These are phyloP conservation scores for Aspergillus felis DNA, from an alignment of 2,329 filamentous ascomycete species.

Conservation along the genomic window DNA sequence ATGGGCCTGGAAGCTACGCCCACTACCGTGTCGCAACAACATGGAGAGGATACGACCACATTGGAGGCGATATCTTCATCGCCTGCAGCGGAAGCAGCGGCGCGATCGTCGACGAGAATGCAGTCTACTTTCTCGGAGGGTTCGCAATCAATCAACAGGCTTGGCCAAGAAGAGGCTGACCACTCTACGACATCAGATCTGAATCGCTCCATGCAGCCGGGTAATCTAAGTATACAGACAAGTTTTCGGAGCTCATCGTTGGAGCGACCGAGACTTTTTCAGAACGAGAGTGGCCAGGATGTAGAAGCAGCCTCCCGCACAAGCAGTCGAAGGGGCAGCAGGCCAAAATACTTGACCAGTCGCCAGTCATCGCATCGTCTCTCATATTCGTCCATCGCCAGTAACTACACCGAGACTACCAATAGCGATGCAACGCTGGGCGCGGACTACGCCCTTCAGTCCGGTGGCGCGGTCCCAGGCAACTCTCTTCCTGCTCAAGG, in stretches of 20 bases:
- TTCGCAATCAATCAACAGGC: slow-evolving; percentile 14
- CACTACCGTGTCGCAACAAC: slow-evolving; percentile 13
- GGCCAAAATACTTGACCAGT: slow-evolving; percentile 54
- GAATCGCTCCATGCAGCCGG: slow-evolving; percentile 24
- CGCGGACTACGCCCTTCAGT: slow-evolving; percentile 77
- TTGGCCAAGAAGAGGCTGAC: slow-evolving; percentile 20
- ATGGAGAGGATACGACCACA: slow-evolving; percentile 32
- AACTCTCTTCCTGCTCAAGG: slow-evolving; percentile 19
- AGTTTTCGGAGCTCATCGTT: slow-evolving; percentile 27
- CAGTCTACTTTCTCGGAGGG: slow-evolving; percentile 29
- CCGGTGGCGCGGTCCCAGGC: slow-evolving; percentile 67
- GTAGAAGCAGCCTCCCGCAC: slow-evolving; percentile 17
- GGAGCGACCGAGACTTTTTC: slow-evolving; percentile 21
- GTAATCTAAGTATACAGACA: slow-evolving; percentile 23
- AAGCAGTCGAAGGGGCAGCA: slow-evolving; percentile 35
- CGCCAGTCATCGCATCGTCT: slow-evolving; percentile 56
- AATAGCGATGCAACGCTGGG: slow-evolving; percentile 69
- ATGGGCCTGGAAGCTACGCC: slow-evolving; percentile 19
- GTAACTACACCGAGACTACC: slow-evolving; percentile 57
- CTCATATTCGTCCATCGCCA: slow-evolving; percentile 55
- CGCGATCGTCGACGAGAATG: slow-evolving; percentile 37
- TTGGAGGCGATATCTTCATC: slow-evolving; percentile 44
- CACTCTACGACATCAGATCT: slow-evolving; percentile 18
- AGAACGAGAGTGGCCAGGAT: slow-evolving; percentile 24
- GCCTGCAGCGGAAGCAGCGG: slow-evolving; percentile 42